Base-by-base conservation (phyloP, 2,329 filamentous ascomycete genomes). In the Ophiostoma tasmaniense region DNA sequence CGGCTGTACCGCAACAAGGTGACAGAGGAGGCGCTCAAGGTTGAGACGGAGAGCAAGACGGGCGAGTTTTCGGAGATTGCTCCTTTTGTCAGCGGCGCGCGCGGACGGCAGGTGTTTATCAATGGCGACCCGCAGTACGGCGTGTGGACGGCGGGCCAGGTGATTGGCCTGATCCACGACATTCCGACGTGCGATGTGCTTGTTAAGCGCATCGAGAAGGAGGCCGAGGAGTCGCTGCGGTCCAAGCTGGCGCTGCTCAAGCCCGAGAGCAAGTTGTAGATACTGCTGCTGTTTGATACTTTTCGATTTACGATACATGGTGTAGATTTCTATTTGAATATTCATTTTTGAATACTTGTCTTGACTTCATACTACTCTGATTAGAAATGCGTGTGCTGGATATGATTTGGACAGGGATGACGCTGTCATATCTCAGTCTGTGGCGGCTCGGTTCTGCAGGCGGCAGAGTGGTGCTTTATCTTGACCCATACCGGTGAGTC, bases 141-240 rank as follows among this genome's bases (percentile, higher is more conserved):
- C 68, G 93, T 93, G 52, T 99, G 95, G 95, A 98, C 95, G 25
- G 93, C 94, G 10, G 95, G 95, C 13, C 94, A 97, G 78, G 94
- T 98, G 73, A 97, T 99, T 73, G 91, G 91, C 6, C 78, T 95
- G 69, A 95, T 95, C 71, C 87, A 94, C 74, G 91, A 95, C 74
- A 91, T 93, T 68, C 90, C 90, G 10, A 91, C 89, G 0, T 94
- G 91, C 75, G 84, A 85, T 64, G 87, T 81, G 0, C 80, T 95
- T 33, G 80, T 93, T 11, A 82, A 82, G 73, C 85, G 91, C 69
- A 93, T 95, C 74, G 90, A 93, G 81, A 88, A 83, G 76, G 91
- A 94, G 78, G 91, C 91, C 0, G 84, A 90, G 76, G 83, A 86
- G 69, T 83, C 89, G 3, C 80, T 93, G 72, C 83, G 80, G 75